Percentiles rank a stretch among this genome's conserved stretches.
Conservation (phyloP, 2,329 filamentous ascomycete species). For the Karstenula rhodostoma region DNA sequence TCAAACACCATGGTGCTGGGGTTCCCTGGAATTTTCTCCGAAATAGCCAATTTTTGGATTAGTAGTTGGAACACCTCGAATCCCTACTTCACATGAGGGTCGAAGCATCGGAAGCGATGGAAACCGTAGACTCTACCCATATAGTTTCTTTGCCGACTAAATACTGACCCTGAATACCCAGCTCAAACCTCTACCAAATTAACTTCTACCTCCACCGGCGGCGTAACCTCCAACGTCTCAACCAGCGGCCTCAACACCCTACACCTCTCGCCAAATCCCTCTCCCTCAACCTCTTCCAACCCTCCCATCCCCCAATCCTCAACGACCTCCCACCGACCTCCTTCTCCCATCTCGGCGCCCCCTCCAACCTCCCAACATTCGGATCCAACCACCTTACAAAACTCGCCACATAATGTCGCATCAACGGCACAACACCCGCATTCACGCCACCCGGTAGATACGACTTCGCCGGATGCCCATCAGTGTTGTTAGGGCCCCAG, state of each 20-base stretch:
- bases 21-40: too few relatives aligned
- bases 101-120: too few relatives aligned
- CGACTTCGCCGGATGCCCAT: conserved; percentile 59
- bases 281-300: conserved; percentile 39
- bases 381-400: conserved; percentile 74
- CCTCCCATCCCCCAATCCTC: conserved; percentile 50
- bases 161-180: too few relatives aligned
- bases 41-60: too few relatives aligned
- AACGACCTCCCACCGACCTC: conserved; percentile 51
- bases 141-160: too few relatives aligned
- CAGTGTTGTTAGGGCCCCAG: conserved; percentile 68
- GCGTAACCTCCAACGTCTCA: neutral
- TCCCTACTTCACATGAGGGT: too few relatives aligned
- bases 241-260: neutral
- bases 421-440: conserved; percentile 63
- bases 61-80: too few relatives aligned
- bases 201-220: neutral
- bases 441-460: conserved; percentile 63
- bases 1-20: too few relatives aligned
- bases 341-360: conserved; percentile 61
- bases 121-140: too few relatives aligned
- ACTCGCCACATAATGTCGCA: conserved; percentile 77
- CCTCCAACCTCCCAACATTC: conserved; percentile 61
- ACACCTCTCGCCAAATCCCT: neutral
- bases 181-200: neutral